A percentile compares a stretch with the other conserved stretches of the same genome.
These are phyloP conservation scores for Lactuca saligna DNA, from an alignment of 129 eudicot species.

Conservation along the genomic window DNA sequence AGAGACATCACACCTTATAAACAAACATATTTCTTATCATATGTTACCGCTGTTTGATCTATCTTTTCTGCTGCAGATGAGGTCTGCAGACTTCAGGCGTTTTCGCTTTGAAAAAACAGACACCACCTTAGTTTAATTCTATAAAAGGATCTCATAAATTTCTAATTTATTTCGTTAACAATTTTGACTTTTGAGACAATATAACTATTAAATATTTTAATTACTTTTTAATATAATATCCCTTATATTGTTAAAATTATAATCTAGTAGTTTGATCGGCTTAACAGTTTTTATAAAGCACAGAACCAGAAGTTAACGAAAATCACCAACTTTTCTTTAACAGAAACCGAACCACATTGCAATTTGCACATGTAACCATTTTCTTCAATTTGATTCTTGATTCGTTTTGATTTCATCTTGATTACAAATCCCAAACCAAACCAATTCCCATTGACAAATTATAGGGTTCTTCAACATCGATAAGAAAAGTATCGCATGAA, in stretches of 20 bases:
- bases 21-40: no score
- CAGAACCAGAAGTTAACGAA: background rate
- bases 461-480: background rate
- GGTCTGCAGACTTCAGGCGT: no score
- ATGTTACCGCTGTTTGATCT: no score
- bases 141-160: no score
- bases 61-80: no score
- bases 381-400: background rate
- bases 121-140: no score
- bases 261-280: background rate
- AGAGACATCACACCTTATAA: no score
- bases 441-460: background rate
- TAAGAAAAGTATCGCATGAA: conserved; percentile 23
- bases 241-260: background rate
- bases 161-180: no score
- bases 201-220: no score
- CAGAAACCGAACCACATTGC: background rate
- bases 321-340: no score
- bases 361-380: background rate
- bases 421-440: background rate
- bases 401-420: background rate
- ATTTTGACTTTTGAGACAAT: no score
- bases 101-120: no score
- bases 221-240: background rate
- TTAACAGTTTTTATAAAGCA: background rate